These are phyloP conservation scores for Achaetomiella virescens DNA, from an alignment of 495 filamentous ascomycete genomes.

Conservation along the genomic window DNA sequence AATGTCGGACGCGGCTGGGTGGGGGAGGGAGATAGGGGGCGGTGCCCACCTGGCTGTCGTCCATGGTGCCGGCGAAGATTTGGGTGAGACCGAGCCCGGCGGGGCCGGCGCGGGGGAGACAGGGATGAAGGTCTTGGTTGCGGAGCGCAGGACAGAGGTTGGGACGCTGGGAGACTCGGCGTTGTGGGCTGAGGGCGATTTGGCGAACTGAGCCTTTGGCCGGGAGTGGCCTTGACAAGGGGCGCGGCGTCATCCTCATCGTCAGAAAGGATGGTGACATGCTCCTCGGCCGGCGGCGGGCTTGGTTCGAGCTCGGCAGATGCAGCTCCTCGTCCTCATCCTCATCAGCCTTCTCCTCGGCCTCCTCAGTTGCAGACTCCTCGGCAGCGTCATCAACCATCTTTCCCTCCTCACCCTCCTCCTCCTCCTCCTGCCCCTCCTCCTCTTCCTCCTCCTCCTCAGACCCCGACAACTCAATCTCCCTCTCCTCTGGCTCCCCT, in stretches of 20 bases:
- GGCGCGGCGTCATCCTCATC: slow-evolving; percentile 67
- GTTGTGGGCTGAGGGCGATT: slow-evolving; percentile 32
- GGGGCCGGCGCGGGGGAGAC: slow-evolving; percentile 48
- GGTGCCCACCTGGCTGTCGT: slow-evolving; percentile 47
- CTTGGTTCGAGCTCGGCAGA: slow-evolving; percentile 30
- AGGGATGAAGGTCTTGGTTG: slow-evolving; percentile 54
- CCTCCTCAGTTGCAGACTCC: slow-evolving; percentile 37
- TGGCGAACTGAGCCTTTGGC: slow-evolving; percentile 30
- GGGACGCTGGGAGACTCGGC: slow-evolving; percentile 41
- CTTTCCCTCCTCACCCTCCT: slow-evolving; percentile 24
- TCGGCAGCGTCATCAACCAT: slow-evolving; percentile 37
- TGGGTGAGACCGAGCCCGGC: slow-evolving; percentile 74
- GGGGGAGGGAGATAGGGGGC: slow-evolving; percentile 28
- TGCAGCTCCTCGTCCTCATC: slow-evolving; percentile 38
- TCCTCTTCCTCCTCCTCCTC: slow-evolving; percentile 39
- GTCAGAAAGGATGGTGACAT: slow-evolving; percentile 45
- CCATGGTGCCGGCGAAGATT: slow-evolving; percentile 89
- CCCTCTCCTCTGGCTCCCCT: slow-evolving; percentile 26
- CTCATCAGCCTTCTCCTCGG: slow-evolving; percentile 31
- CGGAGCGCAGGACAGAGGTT: slow-evolving; percentile 50
- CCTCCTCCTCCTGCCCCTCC: slow-evolving; percentile 21
- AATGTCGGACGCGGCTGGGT: slow-evolving; percentile 36
- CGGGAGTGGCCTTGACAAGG: slow-evolving; percentile 41
- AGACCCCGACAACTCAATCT: slow-evolving; percentile 40
- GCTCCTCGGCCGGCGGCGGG: slow-evolving; percentile 34